Evolutionary conservation across 2,329 filamentous ascomycete genomes (phyloP).

Genomic region (Emericellopsis atlantica): DNA sequence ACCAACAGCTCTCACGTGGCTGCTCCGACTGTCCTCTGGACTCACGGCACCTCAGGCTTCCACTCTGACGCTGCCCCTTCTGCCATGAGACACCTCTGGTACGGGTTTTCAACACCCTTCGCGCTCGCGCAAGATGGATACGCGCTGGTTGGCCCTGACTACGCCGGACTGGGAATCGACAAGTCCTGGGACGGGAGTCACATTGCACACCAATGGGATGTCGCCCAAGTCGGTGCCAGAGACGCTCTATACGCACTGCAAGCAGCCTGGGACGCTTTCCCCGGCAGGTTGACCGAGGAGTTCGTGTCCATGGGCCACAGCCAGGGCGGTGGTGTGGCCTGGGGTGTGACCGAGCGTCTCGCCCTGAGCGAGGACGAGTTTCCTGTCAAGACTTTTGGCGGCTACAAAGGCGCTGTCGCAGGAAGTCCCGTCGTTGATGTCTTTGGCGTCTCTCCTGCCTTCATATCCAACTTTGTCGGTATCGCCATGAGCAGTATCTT

Average conservation of each 20-base stretch:
- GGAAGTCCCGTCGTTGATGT: constrained; percentile 4
- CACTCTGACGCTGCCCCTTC: constrained; percentile 23
- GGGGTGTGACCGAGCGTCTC: constrained; percentile 16
- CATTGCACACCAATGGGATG: constrained; percentile 27
- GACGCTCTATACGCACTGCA: constrained; percentile 28
- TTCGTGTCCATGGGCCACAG: constrained; percentile 33
- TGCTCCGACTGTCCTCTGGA: constrained; percentile 22
- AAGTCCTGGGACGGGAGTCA: constrained; percentile 16
- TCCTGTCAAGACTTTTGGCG: background rate
- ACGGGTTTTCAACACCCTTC: constrained; percentile 22
- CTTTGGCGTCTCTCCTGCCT: background rate
- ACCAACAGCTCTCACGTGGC: background rate
- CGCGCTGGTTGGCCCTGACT: constrained; percentile 30
- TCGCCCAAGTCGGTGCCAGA: constrained; percentile 20
- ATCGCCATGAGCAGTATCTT: constrained; percentile 3
- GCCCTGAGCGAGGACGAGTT: constrained; percentile 7
- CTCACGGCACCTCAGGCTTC: constrained; percentile 29
- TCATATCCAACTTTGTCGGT: constrained; percentile 1
- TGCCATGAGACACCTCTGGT: constrained; percentile 22
- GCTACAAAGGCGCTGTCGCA: constrained; percentile 6
- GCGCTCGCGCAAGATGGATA: constrained; percentile 24
- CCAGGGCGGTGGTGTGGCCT: constrained; percentile 30
- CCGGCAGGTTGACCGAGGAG: constrained; percentile 12
- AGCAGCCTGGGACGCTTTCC: constrained; percentile 27
- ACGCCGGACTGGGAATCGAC: constrained; percentile 26